Conservation (phyloP, 2,329 filamentous ascomycete genomes). For the Trichophyton mentagrophytes region DNA sequence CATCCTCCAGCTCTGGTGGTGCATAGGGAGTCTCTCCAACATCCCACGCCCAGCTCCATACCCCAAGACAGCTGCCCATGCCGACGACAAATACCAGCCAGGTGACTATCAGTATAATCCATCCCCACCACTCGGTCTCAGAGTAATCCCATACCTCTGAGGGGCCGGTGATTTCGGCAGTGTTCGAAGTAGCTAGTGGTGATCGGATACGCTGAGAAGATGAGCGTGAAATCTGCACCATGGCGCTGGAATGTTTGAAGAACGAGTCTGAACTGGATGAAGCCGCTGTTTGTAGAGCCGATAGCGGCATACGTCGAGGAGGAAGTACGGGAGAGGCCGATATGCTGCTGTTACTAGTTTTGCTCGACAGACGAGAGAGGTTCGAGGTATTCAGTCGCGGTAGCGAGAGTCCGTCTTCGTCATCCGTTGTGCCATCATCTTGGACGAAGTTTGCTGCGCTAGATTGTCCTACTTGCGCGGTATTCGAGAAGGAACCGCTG, state of each 20-base stretch:
- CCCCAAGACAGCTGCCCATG: constrained; percentile 86
- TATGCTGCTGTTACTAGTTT: constrained; percentile 18
- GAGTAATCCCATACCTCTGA: constrained; percentile 71
- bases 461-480: background rate
- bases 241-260: constrained; percentile 30
- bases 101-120: constrained; percentile 78
- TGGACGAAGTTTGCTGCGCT: background rate
- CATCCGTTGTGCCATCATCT: constrained; percentile 61
- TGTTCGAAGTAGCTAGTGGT: constrained; percentile 22
- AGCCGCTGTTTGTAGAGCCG: background rate
- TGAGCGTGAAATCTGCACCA: constrained; percentile 25
- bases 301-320: constrained; percentile 24
- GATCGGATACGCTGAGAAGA: constrained; percentile 24
- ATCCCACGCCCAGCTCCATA: constrained; percentile 99
- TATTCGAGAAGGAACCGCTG: background rate
- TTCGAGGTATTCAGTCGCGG: constrained; percentile 24
- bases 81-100: constrained; percentile 95
- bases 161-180: constrained; percentile 28
- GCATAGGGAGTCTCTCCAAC: constrained; percentile 92
- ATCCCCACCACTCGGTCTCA: constrained; percentile 97
- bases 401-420: constrained; percentile 64
- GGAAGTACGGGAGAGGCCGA: constrained; percentile 25
- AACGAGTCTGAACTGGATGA: constrained; percentile 47
- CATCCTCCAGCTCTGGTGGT: constrained; percentile 87
- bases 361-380: constrained; percentile 28